Evolutionary conservation across 352 stramenopile genomes (phyloP), one percentile per base, ranked within the genome.

Genomic region (Globisporangium heterothallicum): DNA sequence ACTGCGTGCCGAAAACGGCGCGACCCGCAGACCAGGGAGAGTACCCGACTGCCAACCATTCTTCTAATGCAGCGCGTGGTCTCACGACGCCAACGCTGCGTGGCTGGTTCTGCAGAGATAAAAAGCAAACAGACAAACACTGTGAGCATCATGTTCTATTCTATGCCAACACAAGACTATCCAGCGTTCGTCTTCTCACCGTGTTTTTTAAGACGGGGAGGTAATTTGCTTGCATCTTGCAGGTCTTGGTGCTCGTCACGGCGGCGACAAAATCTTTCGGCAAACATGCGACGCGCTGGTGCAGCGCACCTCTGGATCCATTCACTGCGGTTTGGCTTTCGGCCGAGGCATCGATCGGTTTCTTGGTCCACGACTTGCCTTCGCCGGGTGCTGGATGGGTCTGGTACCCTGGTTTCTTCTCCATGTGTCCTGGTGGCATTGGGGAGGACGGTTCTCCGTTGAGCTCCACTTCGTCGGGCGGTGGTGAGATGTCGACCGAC

Each of bases 21-120:
- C 70, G 69, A 0, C 77, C 88, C 10, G 81, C 84, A 4, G 70
- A 91, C 93, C 93, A 98, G 3, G 93, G 93, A 4, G 97, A 95
- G 61, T 96, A 98, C n/a, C 70, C 81, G 9, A 92, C 65, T 3
- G 73, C 50, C 12, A 95, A 59, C 93, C 93, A 98, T 59, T 98
- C 91, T 12, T 95, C 82, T 9, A 92, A 66, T 4, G 86, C 84
- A 22, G 64, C 68, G 12, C 87, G 75, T 25, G 93, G 88, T 21
- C 85, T 78, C 16, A 97, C 85, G n/a, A 93, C 76, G 0, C 90
- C 89, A 6, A 97, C 85, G 38, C 81, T 85, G 9, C 68, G 73
- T 5, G 84, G 84, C 51, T 94, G 69, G 24, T 96, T 97, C 65
- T 83, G 41, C n/a, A 42, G 19, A 43, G 18, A 18, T 25, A 42